Evolutionary conservation across 1,284 basidiomycete genomes (phyloP), one percentile per base, ranked within the genome.

Genomic region (Leccinum angustisporum): DNA sequence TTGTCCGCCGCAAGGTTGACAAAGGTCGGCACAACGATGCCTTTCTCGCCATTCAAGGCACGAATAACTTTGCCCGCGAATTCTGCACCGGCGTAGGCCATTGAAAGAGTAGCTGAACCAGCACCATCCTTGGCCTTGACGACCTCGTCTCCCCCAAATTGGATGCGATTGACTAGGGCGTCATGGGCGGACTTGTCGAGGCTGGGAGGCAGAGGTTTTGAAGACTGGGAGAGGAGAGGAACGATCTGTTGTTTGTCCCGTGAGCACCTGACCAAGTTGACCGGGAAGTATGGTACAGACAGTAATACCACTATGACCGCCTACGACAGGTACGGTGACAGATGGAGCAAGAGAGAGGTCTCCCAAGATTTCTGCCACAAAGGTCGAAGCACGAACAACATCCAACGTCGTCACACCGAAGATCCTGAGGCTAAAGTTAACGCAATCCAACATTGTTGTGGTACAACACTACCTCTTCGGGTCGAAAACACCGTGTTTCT

Each of bases 361-460:
- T 57, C 87, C 88, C 60, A 87, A 78, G 67, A 91, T 83, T 76
- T 95, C 93, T 33, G 95, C 83, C 58, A 97, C 89, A 78, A 99
- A 99, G 61, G 95, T 96, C 16, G 95, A 95, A 33, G 97, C 89
- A 72, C 97, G 95, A 70, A 98, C 94, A 66, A 98, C 95, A 77
- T 99, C 97, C 65, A 99, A 86, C 40, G 97, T 98, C 63, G 97
- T 98, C 57, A 98, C 95, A 85, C 97, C 97, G 75, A 98, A 98
- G 66, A 99, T 77, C 69, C 94, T 94, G 65, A 9, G 27, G 25
- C 38, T 2, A 9, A 4, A 50, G 52, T 71, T 25, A 66, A 40
- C 21, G 25, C 52, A 33, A 27, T 18, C 40, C 3, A 14, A 6
- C 40, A 16, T 71, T 14, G 65, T 34, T 25, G 25, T 43, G 33